Evolutionary conservation across 2,329 filamentous ascomycete species (phyloP).

Genomic region (Chaetothyriales sp.): DNA sequence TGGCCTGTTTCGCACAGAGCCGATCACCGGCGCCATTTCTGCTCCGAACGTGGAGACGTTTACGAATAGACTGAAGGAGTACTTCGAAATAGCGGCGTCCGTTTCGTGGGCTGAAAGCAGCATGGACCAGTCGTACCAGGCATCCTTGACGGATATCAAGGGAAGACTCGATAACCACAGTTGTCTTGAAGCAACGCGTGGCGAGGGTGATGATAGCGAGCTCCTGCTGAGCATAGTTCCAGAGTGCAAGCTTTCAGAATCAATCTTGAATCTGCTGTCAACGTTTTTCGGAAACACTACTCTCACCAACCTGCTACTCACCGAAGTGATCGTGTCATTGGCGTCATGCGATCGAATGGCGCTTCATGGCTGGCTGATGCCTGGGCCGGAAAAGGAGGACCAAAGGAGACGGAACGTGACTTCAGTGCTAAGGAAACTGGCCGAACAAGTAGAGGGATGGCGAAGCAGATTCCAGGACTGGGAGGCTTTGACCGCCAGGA

Average conservation of each 20-base stretch:
- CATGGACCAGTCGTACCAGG: constrained; percentile 30
- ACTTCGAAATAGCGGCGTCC: constrained; percentile 25
- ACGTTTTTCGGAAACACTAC: constrained; percentile 82
- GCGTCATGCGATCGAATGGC: constrained; percentile 73
- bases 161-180: constrained; percentile 16
- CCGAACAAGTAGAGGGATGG: constrained; percentile 50
- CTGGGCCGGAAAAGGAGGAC: constrained; percentile 26
- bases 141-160: constrained; percentile 28
- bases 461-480: constrained; percentile 55
- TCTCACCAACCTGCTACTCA: constrained; percentile 79
- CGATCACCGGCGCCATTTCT: constrained; percentile 26
- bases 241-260: constrained; percentile 31
- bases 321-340: constrained; percentile 67
- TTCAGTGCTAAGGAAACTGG: constrained; percentile 44
- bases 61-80: constrained; percentile 28
- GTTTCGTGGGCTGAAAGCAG: constrained; percentile 25
- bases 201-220: constrained; percentile 38
- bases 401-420: constrained; percentile 32
- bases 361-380: constrained; percentile 76
- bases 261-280: constrained; percentile 48
- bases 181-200: constrained; percentile 8
- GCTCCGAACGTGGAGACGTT: constrained; percentile 40
- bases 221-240: constrained; percentile 8
- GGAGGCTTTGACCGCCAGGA: constrained; percentile 53
- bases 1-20: constrained; percentile 49